Base-by-base conservation (phyloP, 2,329 filamentous ascomycete genomes). In the Colletotrichum graminicola region DNA sequence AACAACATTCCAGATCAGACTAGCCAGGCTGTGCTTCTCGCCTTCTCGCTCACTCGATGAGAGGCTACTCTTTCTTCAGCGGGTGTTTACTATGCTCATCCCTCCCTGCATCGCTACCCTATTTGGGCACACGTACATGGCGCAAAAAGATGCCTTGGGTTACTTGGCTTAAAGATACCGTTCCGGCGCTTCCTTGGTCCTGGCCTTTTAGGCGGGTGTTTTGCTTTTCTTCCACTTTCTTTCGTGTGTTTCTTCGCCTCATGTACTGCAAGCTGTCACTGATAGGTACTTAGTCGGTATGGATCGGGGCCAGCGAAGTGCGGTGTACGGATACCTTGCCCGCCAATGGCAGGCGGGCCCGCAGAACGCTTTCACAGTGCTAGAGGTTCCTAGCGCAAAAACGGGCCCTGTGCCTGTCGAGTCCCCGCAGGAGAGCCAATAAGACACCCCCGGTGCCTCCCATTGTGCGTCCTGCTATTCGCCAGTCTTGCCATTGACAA, bases 281-380 rank as follows among this genome's bases (percentile, higher is more conserved):
- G 45, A 23, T 34, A 41, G 32, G 62, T 41, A 55, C 39, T 14
- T 39, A 39, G 36, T 39, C 7, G 8, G 34, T 11, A 36, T 41
- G 14, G 29, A 11, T 55, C 47, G 39, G 32, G 34, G n/a, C 55
- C 47, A 66, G 62, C 62, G 67, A 71, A 62, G 67, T 71, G 67
- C 64, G 67, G 67, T 67, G 67, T 62, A n/a, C n/a, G n/a, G n/a
- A n/a, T n/a, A 43, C 49, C 34, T 52, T 62, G 32, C 23, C 64
- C 49, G 45, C 65, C 57, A 71, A 68, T 54, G 41, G 62, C 39
- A 67, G 56, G 32, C 51, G 41, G 60, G 51, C 64, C 47, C 23
- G 60, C 34, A 41, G 32, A 41, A 23, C 18, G 14, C 45, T 14
- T 62, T 52, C 59, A 47, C 59, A 51, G 45, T 36, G n/a, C 47